Percentiles rank a stretch among this genome's conserved stretches.
phyloP scores from a whole-genome alignment of 768 basidiomycete genomes.

The Pleurotus djamor region DNA sequence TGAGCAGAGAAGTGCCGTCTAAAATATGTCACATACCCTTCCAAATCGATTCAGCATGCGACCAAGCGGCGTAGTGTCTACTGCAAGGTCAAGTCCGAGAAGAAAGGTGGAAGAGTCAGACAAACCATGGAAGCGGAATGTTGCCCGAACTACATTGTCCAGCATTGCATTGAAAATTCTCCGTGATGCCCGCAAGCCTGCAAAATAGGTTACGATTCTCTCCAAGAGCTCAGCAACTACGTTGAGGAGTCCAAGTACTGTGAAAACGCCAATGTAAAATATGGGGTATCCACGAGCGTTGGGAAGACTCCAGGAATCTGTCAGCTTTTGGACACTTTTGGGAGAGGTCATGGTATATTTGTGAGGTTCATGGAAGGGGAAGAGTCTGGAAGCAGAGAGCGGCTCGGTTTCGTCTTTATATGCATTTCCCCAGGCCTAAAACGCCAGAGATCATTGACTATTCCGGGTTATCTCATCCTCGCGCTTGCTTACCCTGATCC shows the following conservation, averaged over 20 bases:
- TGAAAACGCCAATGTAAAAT: slow-evolving; percentile 72
- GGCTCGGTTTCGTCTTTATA: slow-evolving; percentile 52
- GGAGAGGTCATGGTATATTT: slow-evolving; percentile 18
- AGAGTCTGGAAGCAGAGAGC: slow-evolving; percentile 19
- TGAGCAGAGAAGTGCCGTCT: not conserved
- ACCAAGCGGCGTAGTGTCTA: slow-evolving; percentile 75
- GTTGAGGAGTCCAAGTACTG: slow-evolving; percentile 51
- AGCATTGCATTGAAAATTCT: slow-evolving; percentile 52
- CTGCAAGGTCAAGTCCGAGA: not conserved
- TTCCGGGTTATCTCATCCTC: no score
- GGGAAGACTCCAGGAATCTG: slow-evolving; percentile 32
- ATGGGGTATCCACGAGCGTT: slow-evolving; percentile 58
- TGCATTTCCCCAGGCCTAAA: no score
- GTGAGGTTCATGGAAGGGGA: slow-evolving; percentile 22
- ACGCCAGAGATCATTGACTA: no score
- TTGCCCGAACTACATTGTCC: slow-evolving; percentile 73
- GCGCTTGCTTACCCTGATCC: slow-evolving; percentile 54
- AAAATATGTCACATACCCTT: slow-evolving; percentile 36
- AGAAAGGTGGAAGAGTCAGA: not conserved
- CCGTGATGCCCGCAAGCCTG: slow-evolving; percentile 48
- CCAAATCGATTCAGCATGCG: slow-evolving; percentile 88
- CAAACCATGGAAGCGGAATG: slow-evolving; percentile 72
- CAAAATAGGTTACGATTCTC: slow-evolving; percentile 56
- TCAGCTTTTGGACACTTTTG: slow-evolving; percentile 18
- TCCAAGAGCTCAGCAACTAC: slow-evolving; percentile 47